Percentiles rank a stretch among this genome's conserved stretches.
Conservation (phyloP, 768 basidiomycete genomes). For the Auricularia sp. region DNA sequence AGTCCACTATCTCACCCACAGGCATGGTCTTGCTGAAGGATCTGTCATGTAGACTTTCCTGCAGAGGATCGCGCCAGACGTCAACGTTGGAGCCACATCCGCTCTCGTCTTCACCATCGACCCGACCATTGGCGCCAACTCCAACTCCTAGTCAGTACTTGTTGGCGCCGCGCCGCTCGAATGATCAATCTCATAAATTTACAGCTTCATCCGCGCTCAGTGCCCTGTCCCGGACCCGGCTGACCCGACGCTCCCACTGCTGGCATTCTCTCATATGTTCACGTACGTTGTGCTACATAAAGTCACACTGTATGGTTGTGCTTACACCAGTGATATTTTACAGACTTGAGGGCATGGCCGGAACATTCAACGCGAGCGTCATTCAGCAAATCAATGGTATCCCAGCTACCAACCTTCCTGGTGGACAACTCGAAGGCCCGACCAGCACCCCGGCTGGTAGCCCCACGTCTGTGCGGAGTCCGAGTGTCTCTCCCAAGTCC, state of each 20-base stretch:
- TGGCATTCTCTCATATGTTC: not conserved
- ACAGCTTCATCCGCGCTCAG: not conserved
- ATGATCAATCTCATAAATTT: not conserved
- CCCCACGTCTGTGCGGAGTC: not conserved
- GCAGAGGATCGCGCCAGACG: slow-evolving; percentile 1
- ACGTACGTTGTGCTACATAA: not conserved
- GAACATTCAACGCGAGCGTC: not conserved
- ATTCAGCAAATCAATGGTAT: not conserved
- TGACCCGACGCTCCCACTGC: not conserved
- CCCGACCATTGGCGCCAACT: slow-evolving; percentile 4
- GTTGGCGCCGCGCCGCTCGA: not conserved
- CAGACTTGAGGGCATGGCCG: not conserved
- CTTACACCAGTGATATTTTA: not conserved
- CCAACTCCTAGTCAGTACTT: not conserved
- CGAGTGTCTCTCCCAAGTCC: not conserved
- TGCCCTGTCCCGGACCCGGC: not conserved
- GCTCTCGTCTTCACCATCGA: slow-evolving; percentile 2
- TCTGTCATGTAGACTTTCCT: not conserved
- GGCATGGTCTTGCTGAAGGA: not conserved
- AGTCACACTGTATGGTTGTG: not conserved
- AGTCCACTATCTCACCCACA: not conserved
- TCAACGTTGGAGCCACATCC: slow-evolving; percentile 1
- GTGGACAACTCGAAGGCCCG: not conserved
- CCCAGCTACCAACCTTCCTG: not conserved
- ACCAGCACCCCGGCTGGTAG: not conserved